Evolutionary conservation across 352 stramenopile genomes (phyloP).

Genomic region (Globisporangium polare): DNA sequence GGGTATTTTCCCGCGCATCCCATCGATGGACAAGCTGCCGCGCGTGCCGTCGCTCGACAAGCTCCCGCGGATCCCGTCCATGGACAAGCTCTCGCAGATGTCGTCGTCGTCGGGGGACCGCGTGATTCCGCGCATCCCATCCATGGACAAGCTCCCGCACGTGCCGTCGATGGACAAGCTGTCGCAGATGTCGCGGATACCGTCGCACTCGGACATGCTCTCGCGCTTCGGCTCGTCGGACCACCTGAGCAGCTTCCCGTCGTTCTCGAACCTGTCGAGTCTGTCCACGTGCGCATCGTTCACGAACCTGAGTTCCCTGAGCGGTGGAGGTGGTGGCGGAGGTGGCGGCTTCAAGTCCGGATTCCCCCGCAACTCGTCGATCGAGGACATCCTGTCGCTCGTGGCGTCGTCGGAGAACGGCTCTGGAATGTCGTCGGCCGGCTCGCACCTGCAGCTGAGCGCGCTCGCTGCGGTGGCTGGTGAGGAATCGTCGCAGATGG

Average conservation of each 20-base stretch:
- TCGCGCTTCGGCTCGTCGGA: constrained; percentile 65
- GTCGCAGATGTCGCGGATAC: constrained; percentile 30
- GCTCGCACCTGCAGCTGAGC: constrained; percentile 64
- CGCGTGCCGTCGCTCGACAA: constrained; percentile 52
- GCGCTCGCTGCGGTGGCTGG: constrained; percentile 59
- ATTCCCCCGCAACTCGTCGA: constrained; percentile 83
- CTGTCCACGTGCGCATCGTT: constrained; percentile 68
- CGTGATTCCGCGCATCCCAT: constrained; percentile 61
- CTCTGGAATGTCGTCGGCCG: constrained; percentile 36
- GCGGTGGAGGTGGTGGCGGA: constrained; percentile 6
- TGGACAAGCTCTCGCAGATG: constrained; percentile 69
- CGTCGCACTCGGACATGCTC: constrained; percentile 66
- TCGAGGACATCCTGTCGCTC: constrained; percentile 84
- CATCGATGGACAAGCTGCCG: constrained; percentile 57
- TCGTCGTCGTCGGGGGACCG: constrained; percentile 56
- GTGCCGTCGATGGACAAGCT: constrained; percentile 53
- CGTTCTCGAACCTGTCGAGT: constrained; percentile 65
- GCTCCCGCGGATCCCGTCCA: constrained; percentile 57
- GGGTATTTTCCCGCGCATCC: constrained; percentile 74
- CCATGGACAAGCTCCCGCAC: constrained; percentile 28
- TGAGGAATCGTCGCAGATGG: constrained; percentile 56
- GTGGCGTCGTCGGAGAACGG: constrained; percentile 75
- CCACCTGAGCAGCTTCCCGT: constrained; percentile 71
- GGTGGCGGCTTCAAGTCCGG: constrained; percentile 35
- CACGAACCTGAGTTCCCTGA: constrained; percentile 66